Evolutionary conservation across 306 rosid species (phyloP).

Genomic region (Trifolium fragiferum): DNA sequence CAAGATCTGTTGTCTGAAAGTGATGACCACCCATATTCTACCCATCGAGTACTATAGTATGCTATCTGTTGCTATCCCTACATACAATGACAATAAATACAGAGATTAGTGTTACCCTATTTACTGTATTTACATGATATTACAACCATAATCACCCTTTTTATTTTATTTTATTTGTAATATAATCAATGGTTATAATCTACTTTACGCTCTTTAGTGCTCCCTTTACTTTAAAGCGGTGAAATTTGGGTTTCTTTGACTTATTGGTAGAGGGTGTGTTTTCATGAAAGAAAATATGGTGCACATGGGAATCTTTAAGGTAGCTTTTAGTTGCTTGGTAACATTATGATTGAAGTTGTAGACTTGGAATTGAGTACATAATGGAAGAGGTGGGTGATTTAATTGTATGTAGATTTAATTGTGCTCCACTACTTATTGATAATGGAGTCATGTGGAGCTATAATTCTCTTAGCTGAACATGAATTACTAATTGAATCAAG

Average conservation of each 20-base stretch:
- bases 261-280: slow-evolving; percentile 11
- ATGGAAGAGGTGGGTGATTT: neutral
- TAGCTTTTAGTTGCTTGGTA: neutral
- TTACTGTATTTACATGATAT: neutral
- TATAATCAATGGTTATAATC: neutral
- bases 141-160: neutral
- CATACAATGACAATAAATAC: neutral
- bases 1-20: neutral
- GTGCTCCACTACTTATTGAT: neutral
- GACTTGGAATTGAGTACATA: neutral
- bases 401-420: slow-evolving; percentile 22
- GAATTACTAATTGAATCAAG: neutral
- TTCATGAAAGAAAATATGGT: slow-evolving; percentile 10
- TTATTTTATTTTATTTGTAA: neutral
- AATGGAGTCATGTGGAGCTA: slow-evolving; percentile 18
- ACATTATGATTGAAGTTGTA: neutral
- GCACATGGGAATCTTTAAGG: slow-evolving; percentile 18
- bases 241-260: slow-evolving; percentile 3
- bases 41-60: neutral
- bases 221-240: neutral
- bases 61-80: neutral
- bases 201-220: neutral
- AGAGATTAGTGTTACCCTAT: neutral
- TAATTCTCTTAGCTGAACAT: slow-evolving; percentile 10
- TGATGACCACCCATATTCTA: neutral